Percentiles rank a stretch among this genome's conserved stretches.
Conservation (phyloP, 306 rosid genomes). For the Vicia faba region DNA sequence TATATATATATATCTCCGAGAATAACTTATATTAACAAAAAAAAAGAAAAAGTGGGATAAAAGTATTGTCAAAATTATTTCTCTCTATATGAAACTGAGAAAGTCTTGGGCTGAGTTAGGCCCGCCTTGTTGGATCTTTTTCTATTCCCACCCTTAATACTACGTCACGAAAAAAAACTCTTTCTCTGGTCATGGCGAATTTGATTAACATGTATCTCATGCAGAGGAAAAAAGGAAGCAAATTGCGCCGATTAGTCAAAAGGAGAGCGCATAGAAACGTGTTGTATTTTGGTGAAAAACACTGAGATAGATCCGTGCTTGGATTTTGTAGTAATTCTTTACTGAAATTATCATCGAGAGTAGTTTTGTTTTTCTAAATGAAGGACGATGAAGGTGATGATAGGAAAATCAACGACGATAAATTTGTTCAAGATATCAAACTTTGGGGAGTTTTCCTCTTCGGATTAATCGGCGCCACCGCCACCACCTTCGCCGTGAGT, state of each 20-base stretch:
- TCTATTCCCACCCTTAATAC: no score
- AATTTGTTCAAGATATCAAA: slow-evolving; percentile 49
- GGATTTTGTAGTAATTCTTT: slow-evolving; percentile 29
- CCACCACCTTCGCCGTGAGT: slow-evolving; percentile 75
- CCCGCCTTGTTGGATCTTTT: no score
- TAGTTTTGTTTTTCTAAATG: slow-evolving; percentile 40
- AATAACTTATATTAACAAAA: no score
- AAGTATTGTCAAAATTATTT: no score
- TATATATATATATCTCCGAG: no score
- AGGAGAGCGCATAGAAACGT: neutral
- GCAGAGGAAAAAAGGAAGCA: neutral
- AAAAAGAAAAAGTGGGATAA: no score
- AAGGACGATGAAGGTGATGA: slow-evolving; percentile 45
- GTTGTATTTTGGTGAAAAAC: no score
- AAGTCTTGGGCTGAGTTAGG: no score
- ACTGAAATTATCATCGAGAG: neutral
- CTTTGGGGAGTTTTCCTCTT: slow-evolving; percentile 76
- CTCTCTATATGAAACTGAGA: no score
- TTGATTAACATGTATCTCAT: neutral
- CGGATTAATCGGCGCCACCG: slow-evolving; percentile 78
- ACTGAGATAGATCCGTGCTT: slow-evolving; percentile 42
- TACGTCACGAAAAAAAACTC: no score
- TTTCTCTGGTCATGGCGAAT: neutral
- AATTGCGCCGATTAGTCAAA: neutral
- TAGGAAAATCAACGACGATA: slow-evolving; percentile 32